phyloP scores from a whole-genome alignment of 768 basidiomycete species.

The Mrakia gelida region DNA sequence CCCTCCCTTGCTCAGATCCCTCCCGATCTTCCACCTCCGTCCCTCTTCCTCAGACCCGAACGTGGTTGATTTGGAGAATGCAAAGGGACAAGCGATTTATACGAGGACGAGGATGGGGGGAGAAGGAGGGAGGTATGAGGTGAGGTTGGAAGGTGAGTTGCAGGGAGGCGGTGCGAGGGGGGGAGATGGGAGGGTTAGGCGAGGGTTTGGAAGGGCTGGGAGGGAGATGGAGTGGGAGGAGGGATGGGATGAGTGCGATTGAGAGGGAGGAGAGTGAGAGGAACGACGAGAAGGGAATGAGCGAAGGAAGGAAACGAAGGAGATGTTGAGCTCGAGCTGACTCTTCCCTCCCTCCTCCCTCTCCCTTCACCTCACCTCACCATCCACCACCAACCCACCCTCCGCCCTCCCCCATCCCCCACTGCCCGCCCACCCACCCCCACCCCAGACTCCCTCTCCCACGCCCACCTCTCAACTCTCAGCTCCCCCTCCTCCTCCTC shows the following conservation, averaged over 20 bases:
- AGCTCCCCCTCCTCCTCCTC: not conserved
- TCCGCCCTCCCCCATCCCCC: not conserved
- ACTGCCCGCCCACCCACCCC: not conserved
- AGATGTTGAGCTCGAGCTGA: not conserved
- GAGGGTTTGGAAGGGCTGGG: not conserved
- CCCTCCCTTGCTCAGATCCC: not conserved
- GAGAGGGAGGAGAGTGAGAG: not conserved
- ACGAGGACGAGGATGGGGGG: not conserved
- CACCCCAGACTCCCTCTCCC: conserved; percentile 15
- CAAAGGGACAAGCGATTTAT: not conserved
- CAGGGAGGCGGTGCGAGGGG: not conserved
- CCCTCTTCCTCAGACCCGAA: not conserved
- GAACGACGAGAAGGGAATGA: not conserved
- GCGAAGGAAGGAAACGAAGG: not conserved
- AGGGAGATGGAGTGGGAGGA: no score
- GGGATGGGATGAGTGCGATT: no score
- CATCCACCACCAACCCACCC: no score
- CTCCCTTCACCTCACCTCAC: not conserved
- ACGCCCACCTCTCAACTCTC: conserved; percentile 3
- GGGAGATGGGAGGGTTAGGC: no score
- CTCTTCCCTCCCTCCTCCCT: not conserved
- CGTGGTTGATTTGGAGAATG: not conserved
- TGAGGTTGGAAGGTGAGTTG: conserved; percentile 16
- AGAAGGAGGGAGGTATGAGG: not conserved
- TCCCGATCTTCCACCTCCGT: conserved; percentile 15